Base-by-base conservation (phyloP, 768 basidiomycete species). In the Boletus bicolor region DNA sequence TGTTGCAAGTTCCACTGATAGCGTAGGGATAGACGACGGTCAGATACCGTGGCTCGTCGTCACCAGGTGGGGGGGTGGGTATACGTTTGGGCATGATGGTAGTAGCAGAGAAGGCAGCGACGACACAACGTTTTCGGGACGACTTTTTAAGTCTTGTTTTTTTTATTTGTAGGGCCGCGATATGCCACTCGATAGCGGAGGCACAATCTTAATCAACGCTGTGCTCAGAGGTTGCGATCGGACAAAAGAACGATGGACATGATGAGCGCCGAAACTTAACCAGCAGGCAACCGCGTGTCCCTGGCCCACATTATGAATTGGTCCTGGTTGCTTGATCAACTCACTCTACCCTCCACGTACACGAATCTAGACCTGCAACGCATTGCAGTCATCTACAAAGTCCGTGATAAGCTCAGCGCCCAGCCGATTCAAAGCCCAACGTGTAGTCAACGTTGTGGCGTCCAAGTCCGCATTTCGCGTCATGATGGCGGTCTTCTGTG, bases 21-120 rank as follows among this genome's bases (percentile, higher is more conserved):
- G 78, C 78, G 53, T 77, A 80, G 0, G 79, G 80, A 38, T 74
- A 56, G 1, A 76, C 73, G 59, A 80, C 73, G n/a, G 75, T 73
- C 7, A 80, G 64, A 56, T 76, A 79, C 37, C 68, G 64, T 0
- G 78, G 77, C 47, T 77, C 80, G 35, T 80, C 78, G 35, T 77
- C 73, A 7, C 61, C 62, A 10, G 76, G 76, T 9, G 75, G 76
- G 1, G 77, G 79, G 4, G 79, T 78, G 39, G 63, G 54, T 5
- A 66, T 51, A 14, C 79, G 77, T 60, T 78, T 77, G 1, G 74
- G 73, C 79, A 79, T 67, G 61, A 37, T 65, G 54, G 57, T 44
- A 1, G 41, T 57, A 9, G 49, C 10, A 10, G 30, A 44, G 48
- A 38, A 12, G 32, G 59, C 24, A 36, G 12, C 9, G 30, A 11